Conservation (phyloP, 441 rosid genomes). For the Metrosideros polymorpha region DNA sequence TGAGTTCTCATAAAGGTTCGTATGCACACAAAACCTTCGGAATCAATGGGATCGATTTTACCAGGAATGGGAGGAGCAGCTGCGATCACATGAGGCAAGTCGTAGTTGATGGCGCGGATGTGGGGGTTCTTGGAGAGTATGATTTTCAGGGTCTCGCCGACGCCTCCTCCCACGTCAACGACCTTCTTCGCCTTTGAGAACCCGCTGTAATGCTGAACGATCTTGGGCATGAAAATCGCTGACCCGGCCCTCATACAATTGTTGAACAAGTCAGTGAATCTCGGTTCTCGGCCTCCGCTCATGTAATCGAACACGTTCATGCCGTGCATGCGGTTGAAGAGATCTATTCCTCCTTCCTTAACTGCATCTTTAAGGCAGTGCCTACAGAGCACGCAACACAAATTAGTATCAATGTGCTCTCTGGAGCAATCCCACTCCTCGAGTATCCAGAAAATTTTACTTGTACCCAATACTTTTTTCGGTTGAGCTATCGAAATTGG, state of each 20-base stretch:
- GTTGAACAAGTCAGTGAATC: neutral
- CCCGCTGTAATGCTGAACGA: constrained; percentile 1
- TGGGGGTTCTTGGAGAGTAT: constrained; percentile 2
- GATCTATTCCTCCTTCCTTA: neutral
- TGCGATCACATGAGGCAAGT: constrained; percentile 3
- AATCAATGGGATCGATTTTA: neutral
- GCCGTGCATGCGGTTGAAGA: neutral
- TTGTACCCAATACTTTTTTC: neutral
- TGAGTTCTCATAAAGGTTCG: neutral
- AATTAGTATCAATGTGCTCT: neutral
- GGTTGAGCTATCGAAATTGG: neutral
- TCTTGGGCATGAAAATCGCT: neutral
- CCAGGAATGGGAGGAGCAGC: neutral
- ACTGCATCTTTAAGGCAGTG: constrained; percentile 2
- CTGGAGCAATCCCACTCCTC: neutral
- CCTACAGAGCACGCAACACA: neutral
- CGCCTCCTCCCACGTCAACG: constrained; percentile 10
- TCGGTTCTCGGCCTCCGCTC: neutral
- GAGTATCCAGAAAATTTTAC: neutral
- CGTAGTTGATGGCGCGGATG: constrained; percentile 11
- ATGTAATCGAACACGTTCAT: neutral
- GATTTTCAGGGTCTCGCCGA: neutral
- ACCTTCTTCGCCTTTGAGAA: neutral
- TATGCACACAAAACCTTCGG: neutral
- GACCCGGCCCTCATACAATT: neutral